These are phyloP conservation scores for Stramenopiles sp. DNA, from an alignment of 352 stramenopile genomes.

Conservation along the genomic window DNA sequence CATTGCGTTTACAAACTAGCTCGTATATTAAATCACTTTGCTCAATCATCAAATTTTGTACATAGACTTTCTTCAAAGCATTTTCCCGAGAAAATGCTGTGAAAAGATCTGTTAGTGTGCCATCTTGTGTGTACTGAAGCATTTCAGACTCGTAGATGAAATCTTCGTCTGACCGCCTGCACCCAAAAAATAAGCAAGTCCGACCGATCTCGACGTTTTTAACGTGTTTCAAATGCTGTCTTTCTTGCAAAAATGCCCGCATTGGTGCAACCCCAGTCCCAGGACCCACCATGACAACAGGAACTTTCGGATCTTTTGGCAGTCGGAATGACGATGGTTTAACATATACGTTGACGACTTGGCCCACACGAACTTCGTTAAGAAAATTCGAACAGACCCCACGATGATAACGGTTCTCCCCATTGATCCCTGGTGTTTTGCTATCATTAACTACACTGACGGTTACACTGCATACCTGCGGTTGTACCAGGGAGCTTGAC, in stretches of 20 bases:
- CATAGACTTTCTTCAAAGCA: constrained; percentile 76
- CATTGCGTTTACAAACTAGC: background rate
- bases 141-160: constrained; percentile 78
- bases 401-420: constrained; percentile 63
- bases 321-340: constrained; percentile 82
- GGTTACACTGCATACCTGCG: constrained; percentile 68
- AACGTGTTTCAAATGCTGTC: constrained; percentile 37
- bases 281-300: constrained; percentile 83
- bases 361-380: constrained; percentile 32
- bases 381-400: constrained; percentile 85
- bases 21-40: constrained; percentile 31
- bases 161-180: constrained; percentile 50
- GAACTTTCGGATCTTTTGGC: constrained; percentile 51
- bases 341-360: constrained; percentile 64
- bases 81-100: constrained; percentile 83
- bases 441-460: constrained; percentile 64
- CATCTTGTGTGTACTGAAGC: constrained; percentile 45
- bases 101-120: constrained; percentile 65
- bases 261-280: constrained; percentile 92
- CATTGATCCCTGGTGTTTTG: constrained; percentile 26
- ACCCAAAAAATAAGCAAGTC: constrained; percentile 80
- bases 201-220: constrained; percentile 43
- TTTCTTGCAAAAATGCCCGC: constrained; percentile 84
- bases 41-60: constrained; percentile 75
- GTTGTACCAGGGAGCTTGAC: constrained; percentile 70